Percentiles rank a stretch among this genome's conserved stretches.
phyloP scores from a whole-genome alignment of 352 stramenopile genomes.

The Saprolegnia diclina region DNA sequence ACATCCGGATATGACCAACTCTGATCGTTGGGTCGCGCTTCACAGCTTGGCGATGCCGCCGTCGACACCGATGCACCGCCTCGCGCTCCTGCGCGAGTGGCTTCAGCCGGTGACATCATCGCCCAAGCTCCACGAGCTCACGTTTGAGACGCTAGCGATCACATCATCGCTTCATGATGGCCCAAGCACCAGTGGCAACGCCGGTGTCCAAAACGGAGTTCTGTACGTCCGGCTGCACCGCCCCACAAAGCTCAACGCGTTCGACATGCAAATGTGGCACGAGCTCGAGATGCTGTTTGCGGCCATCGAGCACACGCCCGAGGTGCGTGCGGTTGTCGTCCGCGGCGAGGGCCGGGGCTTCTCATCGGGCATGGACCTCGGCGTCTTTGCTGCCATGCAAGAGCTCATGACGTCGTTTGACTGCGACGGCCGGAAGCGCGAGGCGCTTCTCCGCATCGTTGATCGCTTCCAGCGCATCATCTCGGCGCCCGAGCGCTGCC shows the following conservation, averaged over 20 bases:
- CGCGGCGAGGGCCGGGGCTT: slow-evolving; percentile 75
- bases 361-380: slow-evolving; percentile 85
- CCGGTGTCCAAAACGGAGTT: slow-evolving; percentile 36
- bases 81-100: not conserved
- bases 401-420: slow-evolving; percentile 46
- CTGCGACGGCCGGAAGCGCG: slow-evolving; percentile 77
- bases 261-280: slow-evolving; percentile 88
- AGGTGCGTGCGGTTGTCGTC: slow-evolving; percentile 68
- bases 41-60: too few species aligned
- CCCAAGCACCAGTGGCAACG: not conserved
- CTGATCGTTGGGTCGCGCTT: too few species aligned
- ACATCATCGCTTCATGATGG: slow-evolving; percentile 6
- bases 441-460: slow-evolving; percentile 73
- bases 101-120: not conserved
- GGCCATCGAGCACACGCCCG: slow-evolving; percentile 53
- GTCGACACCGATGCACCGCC: too few species aligned
- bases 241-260: slow-evolving; percentile 77
- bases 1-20: not conserved
- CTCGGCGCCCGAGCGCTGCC: slow-evolving; percentile 75
- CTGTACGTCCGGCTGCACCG: slow-evolving; percentile 76
- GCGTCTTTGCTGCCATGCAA: slow-evolving; percentile 77
- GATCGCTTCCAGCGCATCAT: slow-evolving; percentile 77
- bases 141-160: slow-evolving; percentile 20
- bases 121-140: slow-evolving; percentile 16
- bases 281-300: slow-evolving; percentile 71